Evolutionary conservation across 2,329 filamentous ascomycete genomes (phyloP), one percentile per base, ranked within the genome.

Genomic region (Aspergillus awamori): DNA sequence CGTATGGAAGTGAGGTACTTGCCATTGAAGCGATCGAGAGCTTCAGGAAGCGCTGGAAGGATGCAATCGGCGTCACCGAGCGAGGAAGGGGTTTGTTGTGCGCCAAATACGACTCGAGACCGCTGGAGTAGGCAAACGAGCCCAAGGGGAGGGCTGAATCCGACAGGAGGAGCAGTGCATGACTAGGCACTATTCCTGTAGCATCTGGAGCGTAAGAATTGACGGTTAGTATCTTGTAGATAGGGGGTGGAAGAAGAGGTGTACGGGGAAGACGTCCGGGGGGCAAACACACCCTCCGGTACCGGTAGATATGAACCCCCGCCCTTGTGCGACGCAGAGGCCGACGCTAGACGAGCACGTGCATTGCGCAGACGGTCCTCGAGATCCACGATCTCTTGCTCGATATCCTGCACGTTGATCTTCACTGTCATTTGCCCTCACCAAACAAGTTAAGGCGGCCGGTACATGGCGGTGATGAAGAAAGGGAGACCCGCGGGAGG

Each of bases 111-210:
- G 86, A 88, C 72, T 89, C 86, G 17, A 89, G 77, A 4, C 86
- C 86, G 69, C 81, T 86, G 72, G 84, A 87, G 77, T 88, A 89
- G 64, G 86, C 86, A 71, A 89, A 89, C 1, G 86, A 87, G 49
- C 86, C 86, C 2, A 89, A 76, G 1, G 86, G 86, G 1, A 89
- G 81, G 17, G 86, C 86, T 20, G 86, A 88, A 74, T 89, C 86
- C 56, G 86, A 84, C 28, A 89, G 82, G 15, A 88, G 79, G 48
- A 88, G 81, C 10, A 89, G 80, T 26, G 83, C 79, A 69, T 87
- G 86, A 4, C 22, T 43, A 4, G 53, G 53, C 13, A 10, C 30
- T 36, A 45, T 11, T 17, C 17, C 5, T 5, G n/a, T 20, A 24
- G 53, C 36, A 33, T 56, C 39, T 43, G 15, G 26, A 36, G 11